Base-by-base conservation (phyloP, 2,329 filamentous ascomycete genomes). In the Claviceps sp. region DNA sequence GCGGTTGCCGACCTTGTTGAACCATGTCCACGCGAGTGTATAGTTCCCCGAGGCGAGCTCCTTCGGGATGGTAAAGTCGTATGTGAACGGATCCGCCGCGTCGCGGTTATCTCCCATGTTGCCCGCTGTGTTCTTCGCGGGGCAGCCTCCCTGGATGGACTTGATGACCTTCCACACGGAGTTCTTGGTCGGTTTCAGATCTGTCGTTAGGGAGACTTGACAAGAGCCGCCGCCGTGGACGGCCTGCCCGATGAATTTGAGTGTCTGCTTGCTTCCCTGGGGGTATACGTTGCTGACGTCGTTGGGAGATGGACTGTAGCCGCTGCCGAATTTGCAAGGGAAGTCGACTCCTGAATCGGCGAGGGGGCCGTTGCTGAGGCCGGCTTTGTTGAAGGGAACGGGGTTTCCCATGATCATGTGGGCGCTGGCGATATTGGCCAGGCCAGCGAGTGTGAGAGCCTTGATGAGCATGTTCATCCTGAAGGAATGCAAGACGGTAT, bases 151-250 rank as follows among this genome's bases (percentile, higher is more conserved):
- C 54, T 89, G 77, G 29, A 89, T 86, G 0, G 85, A 91, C 62
- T 93, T 82, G 66, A 98, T 90, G 55, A 96, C 91, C 66, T 90
- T 89, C 82, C 85, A 98, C 22, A 78, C 75, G 0, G 80, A 84
- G 57, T 78, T 66, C 57, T 77, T 78, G 26, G 78, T 82, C 0
- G 89, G 82, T 13, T 75, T 69, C 11, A 75, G 71, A 58, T 96
- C 91, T 17, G 86, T 88, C 0, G 90, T 93, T 59, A 98, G 71
- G 8, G 84, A 85, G 52, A 97, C 70, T 61, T 98, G 93, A 71
- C 93, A 97, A 0, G 88, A 94, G 0, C 93, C 93, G 50, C 93
- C 93, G 17, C 90, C 90, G 59, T 98, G 93, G 0, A 83, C 80
- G 2, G 89, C 90, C 47, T 75, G 71, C 38, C 89, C 90, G 0